Evolutionary conservation across 768 basidiomycete genomes (phyloP), one percentile per base, ranked within the genome.

Genomic region (Lentinula edodes): DNA sequence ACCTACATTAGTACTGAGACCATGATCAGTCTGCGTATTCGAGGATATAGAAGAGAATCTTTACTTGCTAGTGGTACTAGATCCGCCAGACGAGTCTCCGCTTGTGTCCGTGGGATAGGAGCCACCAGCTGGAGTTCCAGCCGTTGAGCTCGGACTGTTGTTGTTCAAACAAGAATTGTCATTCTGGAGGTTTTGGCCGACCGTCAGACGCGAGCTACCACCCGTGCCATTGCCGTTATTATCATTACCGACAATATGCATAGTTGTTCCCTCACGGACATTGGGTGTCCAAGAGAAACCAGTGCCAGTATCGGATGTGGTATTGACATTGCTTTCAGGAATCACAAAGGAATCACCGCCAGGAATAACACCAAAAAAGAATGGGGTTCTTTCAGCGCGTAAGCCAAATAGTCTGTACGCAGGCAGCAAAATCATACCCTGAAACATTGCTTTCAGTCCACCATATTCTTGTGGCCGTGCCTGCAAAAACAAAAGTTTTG

Each of bases 311-410:
- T 23, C 58, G 13, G 58, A 42, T 1, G 53, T 62, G 7, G 76
- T 68, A 8, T 87, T 81, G 20, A 88, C 69, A 2, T 68, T 35
- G 12, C 78, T 77, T 64, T 79, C 63, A 1, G 88, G 87, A 50
- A 93, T 81, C 6, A 76, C 66, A 69, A 92, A 90, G 0, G 90
- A 90, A 56, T 89, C 76, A 12, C 91, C 91, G 0, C 91, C 91
- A 1, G 91, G 91, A 36, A 93, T 91, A 46, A 91, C 77, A 3
- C 89, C 89, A 28, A 83, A 75, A 69, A 90, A 89, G 38, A 70
- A 79, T n/a, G 84, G 79, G 0, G 68, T 82, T 15, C 89, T 89
- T 62, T 32, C 6, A 58, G 18, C 23, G 18, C 18, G 61, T 23
- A 32, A 51, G 63, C 62, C 35, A 52, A 16, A 9, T 45, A 35